phyloP scores from a whole-genome alignment of 2,329 filamentous ascomycete species.

The Aureobasidium sp. region DNA sequence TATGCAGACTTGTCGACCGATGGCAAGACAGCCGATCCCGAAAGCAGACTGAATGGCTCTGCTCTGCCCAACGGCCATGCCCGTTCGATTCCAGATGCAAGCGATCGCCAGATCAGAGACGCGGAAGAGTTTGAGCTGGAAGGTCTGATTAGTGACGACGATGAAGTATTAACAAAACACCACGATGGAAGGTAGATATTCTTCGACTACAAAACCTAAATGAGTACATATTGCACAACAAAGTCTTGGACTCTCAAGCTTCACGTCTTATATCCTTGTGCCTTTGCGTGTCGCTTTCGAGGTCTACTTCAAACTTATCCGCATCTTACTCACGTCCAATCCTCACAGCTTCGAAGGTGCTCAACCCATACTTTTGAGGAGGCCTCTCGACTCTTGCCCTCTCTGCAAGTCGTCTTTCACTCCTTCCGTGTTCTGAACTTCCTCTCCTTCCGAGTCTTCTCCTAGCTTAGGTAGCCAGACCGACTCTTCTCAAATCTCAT shows the following conservation, averaged over 20 bases:
- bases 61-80: conserved; percentile 48
- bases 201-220: neutral
- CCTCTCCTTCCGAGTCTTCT: too few relatives aligned
- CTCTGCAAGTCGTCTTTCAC: too few relatives aligned
- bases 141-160: conserved; percentile 89
- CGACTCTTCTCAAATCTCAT: too few relatives aligned
- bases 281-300: too few relatives aligned
- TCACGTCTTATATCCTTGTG: too few relatives aligned
- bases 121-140: conserved; percentile 96
- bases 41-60: conserved; percentile 32
- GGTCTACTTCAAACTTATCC: neutral
- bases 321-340: too few relatives aligned
- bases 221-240: conserved; percentile 1
- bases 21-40: conserved; percentile 38
- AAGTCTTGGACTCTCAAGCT: neutral
- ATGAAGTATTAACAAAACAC: conserved; percentile 55
- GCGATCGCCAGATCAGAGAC: conserved; percentile 72
- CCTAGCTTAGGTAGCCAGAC: too few relatives aligned
- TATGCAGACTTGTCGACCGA: conserved; percentile 51
- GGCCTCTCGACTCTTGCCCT: too few relatives aligned
- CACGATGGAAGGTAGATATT: neutral
- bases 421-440: too few relatives aligned
- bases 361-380: too few relatives aligned
- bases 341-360: too few relatives aligned
- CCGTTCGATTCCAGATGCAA: conserved; percentile 37